These are phyloP conservation scores for Aureobasidium sp. DNA, from an alignment of 2,329 filamentous ascomycete species.

Conservation along the genomic window DNA sequence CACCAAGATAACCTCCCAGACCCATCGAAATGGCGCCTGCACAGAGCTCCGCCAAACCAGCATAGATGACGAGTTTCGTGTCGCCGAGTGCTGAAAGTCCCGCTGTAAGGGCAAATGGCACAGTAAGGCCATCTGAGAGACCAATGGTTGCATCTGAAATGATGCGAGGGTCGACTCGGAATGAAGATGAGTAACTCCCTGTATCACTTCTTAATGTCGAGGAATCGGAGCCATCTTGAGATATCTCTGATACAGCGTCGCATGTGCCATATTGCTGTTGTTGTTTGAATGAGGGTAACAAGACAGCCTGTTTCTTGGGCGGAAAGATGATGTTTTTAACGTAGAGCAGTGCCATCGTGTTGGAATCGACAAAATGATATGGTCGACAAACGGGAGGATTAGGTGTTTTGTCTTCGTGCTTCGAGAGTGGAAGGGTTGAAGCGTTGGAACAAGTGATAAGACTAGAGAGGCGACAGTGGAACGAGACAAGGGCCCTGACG, in stretches of 20 bases:
- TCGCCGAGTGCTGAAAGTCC: conserved; percentile 33
- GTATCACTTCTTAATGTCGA: background rate
- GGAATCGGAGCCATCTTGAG: background rate
- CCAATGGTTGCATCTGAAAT: conserved; percentile 38
- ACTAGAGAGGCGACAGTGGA: background rate
- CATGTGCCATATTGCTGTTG: conserved; percentile 7
- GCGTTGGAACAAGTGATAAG: background rate
- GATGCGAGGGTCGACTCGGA: conserved; percentile 28
- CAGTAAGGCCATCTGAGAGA: conserved; percentile 35
- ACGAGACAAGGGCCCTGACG: background rate
- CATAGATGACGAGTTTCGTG: conserved; percentile 32
- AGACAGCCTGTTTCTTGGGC: background rate
- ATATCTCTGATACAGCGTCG: background rate
- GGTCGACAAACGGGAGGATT: background rate
- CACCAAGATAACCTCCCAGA: conserved; percentile 35
- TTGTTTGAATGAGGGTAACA: conserved; percentile 1
- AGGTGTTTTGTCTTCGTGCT: background rate
- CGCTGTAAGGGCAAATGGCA: conserved; percentile 35
- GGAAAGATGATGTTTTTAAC: conserved; percentile 4
- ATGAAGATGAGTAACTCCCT: background rate
- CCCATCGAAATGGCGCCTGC: conserved; percentile 36
- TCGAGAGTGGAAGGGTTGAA: background rate
- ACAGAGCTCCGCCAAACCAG: conserved; percentile 33
- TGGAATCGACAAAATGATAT: background rate
- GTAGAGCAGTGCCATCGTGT: conserved; percentile 3